Conservation (phyloP, 208 protist genomes). For the Trypanosoma scelopori region DNA sequence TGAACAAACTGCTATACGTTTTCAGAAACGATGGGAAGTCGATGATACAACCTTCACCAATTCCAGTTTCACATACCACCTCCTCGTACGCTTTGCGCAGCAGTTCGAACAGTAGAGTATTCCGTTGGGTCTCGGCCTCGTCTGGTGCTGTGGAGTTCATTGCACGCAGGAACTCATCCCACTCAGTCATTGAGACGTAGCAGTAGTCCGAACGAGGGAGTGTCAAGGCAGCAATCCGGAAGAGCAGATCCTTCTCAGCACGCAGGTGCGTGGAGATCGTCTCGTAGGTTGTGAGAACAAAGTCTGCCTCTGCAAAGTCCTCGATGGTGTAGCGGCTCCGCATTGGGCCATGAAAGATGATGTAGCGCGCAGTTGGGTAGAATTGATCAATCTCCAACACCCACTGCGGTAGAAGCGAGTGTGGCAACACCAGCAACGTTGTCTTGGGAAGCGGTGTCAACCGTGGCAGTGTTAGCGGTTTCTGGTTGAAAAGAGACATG, state of each 20-base stretch:
- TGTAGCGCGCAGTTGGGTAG: slow-evolving; percentile 41
- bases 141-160: background rate
- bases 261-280: slow-evolving; percentile 53
- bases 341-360: slow-evolving; percentile 53
- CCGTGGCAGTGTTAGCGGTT: too few species aligned
- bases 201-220: background rate
- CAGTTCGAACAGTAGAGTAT: too few species aligned
- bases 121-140: too few species aligned
- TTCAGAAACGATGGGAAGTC: too few species aligned
- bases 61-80: too few species aligned
- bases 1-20: too few species aligned
- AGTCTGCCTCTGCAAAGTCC: slow-evolving; percentile 42
- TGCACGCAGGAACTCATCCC: slow-evolving; percentile 3
- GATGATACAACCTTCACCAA: too few species aligned
- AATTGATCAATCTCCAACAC: slow-evolving; percentile 49
- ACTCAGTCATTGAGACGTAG: slow-evolving; percentile 1
- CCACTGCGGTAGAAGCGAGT: slow-evolving; percentile 58
- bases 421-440: slow-evolving; percentile 56
- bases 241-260: slow-evolving; percentile 29
- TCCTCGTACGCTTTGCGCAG: too few species aligned
- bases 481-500: too few species aligned
- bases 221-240: background rate
- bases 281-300: slow-evolving; percentile 73
- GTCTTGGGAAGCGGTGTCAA: slow-evolving; percentile 31
- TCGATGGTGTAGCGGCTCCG: slow-evolving; percentile 37